Evolutionary conservation across 2,329 filamentous ascomycete genomes (phyloP).

Genomic region (Penicillium sp.): DNA sequence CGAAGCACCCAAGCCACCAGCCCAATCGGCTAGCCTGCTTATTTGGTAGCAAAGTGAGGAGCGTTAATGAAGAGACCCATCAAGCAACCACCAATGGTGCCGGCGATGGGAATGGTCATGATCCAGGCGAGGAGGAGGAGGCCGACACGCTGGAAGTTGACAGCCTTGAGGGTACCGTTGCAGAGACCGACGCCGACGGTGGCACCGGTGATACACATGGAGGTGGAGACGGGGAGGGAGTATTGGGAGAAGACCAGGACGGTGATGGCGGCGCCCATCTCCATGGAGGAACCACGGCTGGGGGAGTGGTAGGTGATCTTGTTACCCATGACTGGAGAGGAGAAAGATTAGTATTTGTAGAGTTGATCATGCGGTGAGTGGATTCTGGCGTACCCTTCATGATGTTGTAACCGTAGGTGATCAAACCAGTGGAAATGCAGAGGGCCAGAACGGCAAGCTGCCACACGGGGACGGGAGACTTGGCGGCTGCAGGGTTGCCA

Average conservation of each 20-base stretch:
- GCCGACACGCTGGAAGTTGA: conserved; percentile 74
- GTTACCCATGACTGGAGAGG: conserved; percentile 71
- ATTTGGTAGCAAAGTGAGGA: conserved; percentile 51
- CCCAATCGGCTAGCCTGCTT: not conserved
- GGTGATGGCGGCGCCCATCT: conserved; percentile 76
- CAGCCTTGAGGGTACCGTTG: conserved; percentile 70
- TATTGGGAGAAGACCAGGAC: conserved; percentile 75
- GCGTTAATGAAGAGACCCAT: conserved; percentile 61
- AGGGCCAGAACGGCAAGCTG: conserved; percentile 69
- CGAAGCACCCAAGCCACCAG: not conserved
- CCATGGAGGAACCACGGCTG: conserved; percentile 67
- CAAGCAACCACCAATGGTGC: conserved; percentile 55
- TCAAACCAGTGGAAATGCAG: conserved; percentile 66
- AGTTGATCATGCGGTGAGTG: not conserved
- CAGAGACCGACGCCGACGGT: conserved; percentile 77
- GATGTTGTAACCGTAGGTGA: conserved; percentile 81
- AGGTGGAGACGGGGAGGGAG: conserved; percentile 73
- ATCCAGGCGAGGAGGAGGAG: conserved; percentile 70
- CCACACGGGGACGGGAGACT: conserved; percentile 71
- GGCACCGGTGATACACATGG: conserved; percentile 78
- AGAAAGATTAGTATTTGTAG: conserved; percentile 18
- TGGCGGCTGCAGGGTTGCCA: conserved; percentile 61
- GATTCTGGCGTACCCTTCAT: conserved; percentile 65
- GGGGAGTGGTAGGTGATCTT: conserved; percentile 72
- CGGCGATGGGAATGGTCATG: conserved; percentile 64